Evolutionary conservation across 805 yeast species (phyloP).

Genomic region (baker's yeast (Saccharomyces cerevisiae)): DNA sequence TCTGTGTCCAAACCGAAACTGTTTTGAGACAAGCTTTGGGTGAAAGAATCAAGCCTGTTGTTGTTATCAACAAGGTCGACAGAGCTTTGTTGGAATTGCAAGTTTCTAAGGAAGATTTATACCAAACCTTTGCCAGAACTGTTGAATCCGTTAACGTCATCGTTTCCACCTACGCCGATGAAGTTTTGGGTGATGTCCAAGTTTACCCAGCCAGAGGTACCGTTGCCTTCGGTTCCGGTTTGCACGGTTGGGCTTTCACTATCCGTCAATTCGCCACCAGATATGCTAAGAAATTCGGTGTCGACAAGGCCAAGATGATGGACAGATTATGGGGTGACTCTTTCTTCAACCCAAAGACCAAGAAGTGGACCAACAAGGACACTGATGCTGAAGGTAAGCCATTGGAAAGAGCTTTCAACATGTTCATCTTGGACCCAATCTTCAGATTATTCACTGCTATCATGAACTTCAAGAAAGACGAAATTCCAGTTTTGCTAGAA

Average conservation of each 20-base stretch:
- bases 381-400: conserved; percentile 90
- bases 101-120: conserved; percentile 95
- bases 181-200: conserved; percentile 86
- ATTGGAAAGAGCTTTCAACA: conserved; percentile 98
- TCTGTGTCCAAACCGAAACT: conserved; percentile 99
- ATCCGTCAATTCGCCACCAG: conserved; percentile 98
- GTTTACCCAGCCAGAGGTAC: conserved; percentile 98
- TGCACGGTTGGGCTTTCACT: conserved; percentile 99
- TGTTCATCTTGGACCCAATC: conserved; percentile 97
- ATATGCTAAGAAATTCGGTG: conserved; percentile 98
- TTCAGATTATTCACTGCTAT: conserved; percentile 92
- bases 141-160: conserved; percentile 98
- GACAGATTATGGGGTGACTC: conserved; percentile 99
- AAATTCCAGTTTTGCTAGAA: conserved; percentile 80
- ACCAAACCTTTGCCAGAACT: conserved; percentile 96
- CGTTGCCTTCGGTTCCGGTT: conserved; percentile 99
- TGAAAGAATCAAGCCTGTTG: conserved; percentile 99
- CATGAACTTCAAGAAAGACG: conserved; percentile 98
- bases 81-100: conserved; percentile 98
- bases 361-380: conserved; percentile 95
- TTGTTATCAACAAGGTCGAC: conserved; percentile 96
- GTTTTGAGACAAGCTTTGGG: conserved; percentile 97
- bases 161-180: conserved; percentile 89
- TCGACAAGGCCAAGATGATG: conserved; percentile 94
- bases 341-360: conserved; percentile 99